Evolutionary conservation across 2,329 filamentous ascomycete genomes (phyloP).

Genomic region (Coniella lustricola): DNA sequence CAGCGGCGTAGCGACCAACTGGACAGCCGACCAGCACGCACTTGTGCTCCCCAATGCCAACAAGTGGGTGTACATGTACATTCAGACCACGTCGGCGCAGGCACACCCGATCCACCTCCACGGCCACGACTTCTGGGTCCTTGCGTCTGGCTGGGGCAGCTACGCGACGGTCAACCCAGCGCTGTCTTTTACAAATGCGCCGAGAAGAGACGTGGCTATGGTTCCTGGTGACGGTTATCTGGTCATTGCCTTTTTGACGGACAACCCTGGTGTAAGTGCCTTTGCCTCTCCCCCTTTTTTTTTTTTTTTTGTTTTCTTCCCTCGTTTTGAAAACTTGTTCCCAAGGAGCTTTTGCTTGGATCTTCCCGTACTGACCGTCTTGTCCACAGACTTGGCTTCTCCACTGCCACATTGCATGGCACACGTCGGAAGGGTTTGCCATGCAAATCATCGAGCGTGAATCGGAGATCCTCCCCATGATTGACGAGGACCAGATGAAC

Average conservation of each 20-base stretch:
- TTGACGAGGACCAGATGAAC: not conserved
- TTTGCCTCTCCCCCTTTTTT: not conserved
- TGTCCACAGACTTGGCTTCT: not conserved
- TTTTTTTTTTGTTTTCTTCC: not conserved
- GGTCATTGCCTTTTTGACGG: not conserved
- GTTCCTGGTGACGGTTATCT: not conserved
- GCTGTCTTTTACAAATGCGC: not conserved
- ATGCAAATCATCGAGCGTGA: slow-evolving; percentile 1
- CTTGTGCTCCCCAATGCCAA: not conserved
- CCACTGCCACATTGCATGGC: slow-evolving; percentile 9
- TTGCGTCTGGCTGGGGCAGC: slow-evolving; percentile 24
- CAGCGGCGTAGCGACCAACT: no score
- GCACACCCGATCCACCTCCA: slow-evolving; percentile 43
- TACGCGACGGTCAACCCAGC: not conserved
- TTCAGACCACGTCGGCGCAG: slow-evolving; percentile 11
- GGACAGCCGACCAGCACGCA: slow-evolving; percentile 6
- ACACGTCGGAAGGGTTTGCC: slow-evolving; percentile 1
- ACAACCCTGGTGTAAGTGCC: slow-evolving; percentile 9
- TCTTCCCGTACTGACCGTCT: no score
- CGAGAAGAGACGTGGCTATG: slow-evolving; percentile 4
- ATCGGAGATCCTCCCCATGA: not conserved
- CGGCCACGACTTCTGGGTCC: slow-evolving; percentile 42
- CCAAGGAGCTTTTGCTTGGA: no score
- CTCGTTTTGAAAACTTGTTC: not conserved
- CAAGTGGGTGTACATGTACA: slow-evolving; percentile 10